Conservation (phyloP, 495 filamentous ascomycete species). For the Lasiosphaeriaceae sp. region DNA sequence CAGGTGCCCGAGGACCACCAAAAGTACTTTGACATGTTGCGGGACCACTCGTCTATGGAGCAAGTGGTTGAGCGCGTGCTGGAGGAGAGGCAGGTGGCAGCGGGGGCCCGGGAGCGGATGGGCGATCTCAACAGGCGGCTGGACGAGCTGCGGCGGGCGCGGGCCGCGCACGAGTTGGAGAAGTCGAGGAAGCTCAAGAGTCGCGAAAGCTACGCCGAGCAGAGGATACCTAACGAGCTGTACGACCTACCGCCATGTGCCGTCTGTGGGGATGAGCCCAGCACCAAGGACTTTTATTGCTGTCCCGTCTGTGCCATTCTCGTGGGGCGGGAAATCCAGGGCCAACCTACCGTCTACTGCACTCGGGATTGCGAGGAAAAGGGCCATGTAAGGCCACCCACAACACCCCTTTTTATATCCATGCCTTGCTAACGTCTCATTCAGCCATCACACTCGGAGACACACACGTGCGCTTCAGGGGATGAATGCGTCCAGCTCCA, state of each 20-base stretch:
- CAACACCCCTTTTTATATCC: not conserved
- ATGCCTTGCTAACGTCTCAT: not conserved
- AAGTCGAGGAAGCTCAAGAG: conserved; percentile 33
- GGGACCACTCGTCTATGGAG: conserved; percentile 28
- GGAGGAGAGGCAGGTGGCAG: conserved; percentile 32
- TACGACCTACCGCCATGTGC: conserved; percentile 35
- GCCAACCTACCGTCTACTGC: conserved; percentile 38
- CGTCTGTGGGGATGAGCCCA: conserved; percentile 29
- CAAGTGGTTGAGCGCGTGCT: conserved; percentile 35
- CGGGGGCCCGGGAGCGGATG: conserved; percentile 31
- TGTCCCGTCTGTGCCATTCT: conserved; percentile 42
- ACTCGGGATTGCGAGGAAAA: conserved; percentile 37
- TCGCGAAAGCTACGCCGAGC: conserved; percentile 17
- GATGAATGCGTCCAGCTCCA: conserved; percentile 17
- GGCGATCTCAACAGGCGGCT: conserved; percentile 32
- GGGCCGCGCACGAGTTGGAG: conserved; percentile 38
- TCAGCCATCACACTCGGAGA: conserved; percentile 13
- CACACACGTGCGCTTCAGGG: conserved; percentile 25
- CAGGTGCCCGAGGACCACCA: conserved; percentile 16
- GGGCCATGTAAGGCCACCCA: conserved; percentile 37
- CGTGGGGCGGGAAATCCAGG: conserved; percentile 18
- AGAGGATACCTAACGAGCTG: conserved; percentile 23
- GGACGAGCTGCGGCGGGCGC: conserved; percentile 40
- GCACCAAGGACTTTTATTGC: conserved; percentile 26
- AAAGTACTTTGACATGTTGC: conserved; percentile 41